Percentiles rank a stretch among this genome's conserved stretches.
Conservation (phyloP, 2,329 filamentous ascomycete species). For the Alternaria arbusti region DNA sequence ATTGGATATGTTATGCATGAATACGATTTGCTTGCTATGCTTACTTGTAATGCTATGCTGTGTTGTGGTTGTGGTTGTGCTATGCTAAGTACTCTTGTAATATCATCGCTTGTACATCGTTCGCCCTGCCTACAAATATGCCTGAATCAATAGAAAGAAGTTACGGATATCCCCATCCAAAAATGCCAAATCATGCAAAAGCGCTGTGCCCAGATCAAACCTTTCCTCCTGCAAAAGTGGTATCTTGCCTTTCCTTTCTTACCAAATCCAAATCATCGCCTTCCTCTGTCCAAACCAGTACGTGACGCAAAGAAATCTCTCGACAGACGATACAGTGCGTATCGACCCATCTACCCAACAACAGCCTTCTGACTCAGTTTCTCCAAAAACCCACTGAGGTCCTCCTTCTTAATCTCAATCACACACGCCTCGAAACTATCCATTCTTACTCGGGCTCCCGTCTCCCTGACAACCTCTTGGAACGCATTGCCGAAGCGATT, state of each 20-base stretch:
- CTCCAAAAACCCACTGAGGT: conserved; percentile 88
- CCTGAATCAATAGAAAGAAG: not conserved
- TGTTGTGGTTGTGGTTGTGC: conserved; percentile 16
- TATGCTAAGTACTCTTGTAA: conserved; percentile 13
- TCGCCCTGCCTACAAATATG: conserved; percentile 10
- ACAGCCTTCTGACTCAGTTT: conserved; percentile 90
- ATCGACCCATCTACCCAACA: conserved; percentile 54
- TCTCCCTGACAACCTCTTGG: conserved; percentile 91
- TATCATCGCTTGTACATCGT: conserved; percentile 6
- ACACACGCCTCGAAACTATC: conserved; percentile 98
- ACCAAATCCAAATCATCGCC: not conserved
- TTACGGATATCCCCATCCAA: not conserved
- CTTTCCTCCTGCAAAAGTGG: not conserved
- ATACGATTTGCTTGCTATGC: not conserved
- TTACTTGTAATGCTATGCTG: not conserved
- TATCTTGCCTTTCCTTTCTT: not conserved
- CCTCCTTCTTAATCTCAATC: conserved; percentile 97
- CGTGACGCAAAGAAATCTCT: not conserved
- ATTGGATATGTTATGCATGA: conserved; percentile 5
- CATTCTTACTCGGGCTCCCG: conserved; percentile 85
- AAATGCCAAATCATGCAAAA: not conserved
- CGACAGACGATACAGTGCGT: too few species aligned
- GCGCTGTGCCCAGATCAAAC: not conserved
- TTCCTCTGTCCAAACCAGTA: not conserved
- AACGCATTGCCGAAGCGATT: conserved; percentile 96